Evolutionary conservation across 176 grass and related monocot genomes (phyloP).

Genomic region (Calamus simplicifolius): DNA sequence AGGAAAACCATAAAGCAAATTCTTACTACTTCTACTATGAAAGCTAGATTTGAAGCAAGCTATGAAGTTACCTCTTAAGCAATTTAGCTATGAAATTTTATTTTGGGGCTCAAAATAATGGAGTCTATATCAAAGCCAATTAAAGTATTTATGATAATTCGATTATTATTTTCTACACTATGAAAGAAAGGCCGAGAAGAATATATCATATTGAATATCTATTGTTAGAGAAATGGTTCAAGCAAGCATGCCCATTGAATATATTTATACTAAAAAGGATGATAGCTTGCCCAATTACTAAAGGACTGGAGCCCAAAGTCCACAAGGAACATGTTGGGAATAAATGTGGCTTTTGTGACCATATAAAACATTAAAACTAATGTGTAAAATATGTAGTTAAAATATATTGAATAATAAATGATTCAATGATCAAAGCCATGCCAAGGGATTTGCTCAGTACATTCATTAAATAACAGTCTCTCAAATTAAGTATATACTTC

Average conservation of each 20-base stretch:
- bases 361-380: no score
- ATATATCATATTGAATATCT: slow-evolving; percentile 15
- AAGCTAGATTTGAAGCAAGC: slow-evolving; percentile 13
- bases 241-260: not conserved
- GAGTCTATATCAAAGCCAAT: not conserved
- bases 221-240: slow-evolving; percentile 9
- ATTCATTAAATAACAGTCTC: no score
- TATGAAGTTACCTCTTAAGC: slow-evolving; percentile 19
- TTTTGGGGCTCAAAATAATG: not conserved
- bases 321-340: not conserved
- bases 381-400: no score
- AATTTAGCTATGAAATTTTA: slow-evolving; percentile 19
- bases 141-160: slow-evolving; percentile 11
- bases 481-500: no score
- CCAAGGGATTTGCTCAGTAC: no score
- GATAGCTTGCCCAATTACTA: slow-evolving; percentile 2
- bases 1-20: slow-evolving; percentile 15
- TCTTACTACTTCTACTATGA: slow-evolving; percentile 7
- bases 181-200: not conserved
- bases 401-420: no score
- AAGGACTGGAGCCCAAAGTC: not conserved
- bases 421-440: no score
- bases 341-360: no score
- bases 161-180: no score
- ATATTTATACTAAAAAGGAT: not conserved